These are phyloP conservation scores for Lentinula sp. DNA, from an alignment of 768 basidiomycete genomes.

Conservation along the genomic window DNA sequence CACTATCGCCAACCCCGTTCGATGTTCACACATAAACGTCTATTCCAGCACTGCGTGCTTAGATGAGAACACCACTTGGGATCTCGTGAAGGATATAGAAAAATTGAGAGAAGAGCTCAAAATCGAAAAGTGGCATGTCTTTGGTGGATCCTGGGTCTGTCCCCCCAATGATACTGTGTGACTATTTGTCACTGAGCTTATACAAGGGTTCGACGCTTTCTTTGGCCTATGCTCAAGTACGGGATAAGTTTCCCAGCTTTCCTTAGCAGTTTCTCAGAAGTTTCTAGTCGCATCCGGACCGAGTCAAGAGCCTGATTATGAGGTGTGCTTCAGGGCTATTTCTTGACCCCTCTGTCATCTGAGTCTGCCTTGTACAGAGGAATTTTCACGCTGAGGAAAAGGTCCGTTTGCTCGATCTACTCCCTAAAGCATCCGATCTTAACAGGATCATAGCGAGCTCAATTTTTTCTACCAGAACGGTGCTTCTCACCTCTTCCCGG, in stretches of 20 bases:
- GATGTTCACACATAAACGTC: constrained; percentile 1
- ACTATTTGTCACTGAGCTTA: not conserved
- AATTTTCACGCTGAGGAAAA: constrained; percentile 82
- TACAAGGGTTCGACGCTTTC: constrained; percentile 79
- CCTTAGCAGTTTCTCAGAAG: not conserved
- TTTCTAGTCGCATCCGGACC: constrained; percentile 67
- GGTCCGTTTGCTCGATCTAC: constrained; percentile 31
- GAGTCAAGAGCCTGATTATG: constrained; percentile 73
- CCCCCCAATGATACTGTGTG: not conserved
- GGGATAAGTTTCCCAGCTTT: not conserved
- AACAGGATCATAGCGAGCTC: constrained; percentile 48
- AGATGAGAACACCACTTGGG: constrained; percentile 92
- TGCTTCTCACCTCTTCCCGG: constrained; percentile 75
- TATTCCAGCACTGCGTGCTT: constrained; percentile 56
- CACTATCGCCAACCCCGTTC: not conserved
- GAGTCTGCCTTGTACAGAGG: constrained; percentile 41
- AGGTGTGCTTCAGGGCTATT: constrained; percentile 35
- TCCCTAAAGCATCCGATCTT: not conserved
- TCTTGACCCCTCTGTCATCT: not conserved
- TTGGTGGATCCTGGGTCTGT: constrained; percentile 86
- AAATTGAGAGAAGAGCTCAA: constrained; percentile 67
- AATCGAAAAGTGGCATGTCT: constrained; percentile 89
- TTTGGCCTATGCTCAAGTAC: constrained; percentile 79
- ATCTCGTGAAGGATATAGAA: constrained; percentile 88
- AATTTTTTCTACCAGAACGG: constrained; percentile 92